Evolutionary conservation across 2,329 filamentous ascomycete genomes (phyloP).

Genomic region (Aspergillus persii): DNA sequence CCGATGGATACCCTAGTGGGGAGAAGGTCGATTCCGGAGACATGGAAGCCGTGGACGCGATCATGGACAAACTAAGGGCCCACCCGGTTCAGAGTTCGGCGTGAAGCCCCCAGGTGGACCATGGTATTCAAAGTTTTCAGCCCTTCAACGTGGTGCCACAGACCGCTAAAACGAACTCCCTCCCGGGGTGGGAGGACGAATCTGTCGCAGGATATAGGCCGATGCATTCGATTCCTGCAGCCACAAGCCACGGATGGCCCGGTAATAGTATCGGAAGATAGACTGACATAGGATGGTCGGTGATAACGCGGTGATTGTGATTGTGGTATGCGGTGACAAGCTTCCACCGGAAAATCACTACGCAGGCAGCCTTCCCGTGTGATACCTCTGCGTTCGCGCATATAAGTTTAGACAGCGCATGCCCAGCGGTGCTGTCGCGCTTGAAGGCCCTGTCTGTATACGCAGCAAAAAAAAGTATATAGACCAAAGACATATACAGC

Average conservation of each 20-base stretch:
- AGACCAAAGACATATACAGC: not conserved
- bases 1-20: constrained; percentile 57
- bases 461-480: not conserved
- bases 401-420: not conserved
- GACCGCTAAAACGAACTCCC: not conserved
- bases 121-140: not conserved
- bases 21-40: constrained; percentile 73
- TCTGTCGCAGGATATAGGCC: not conserved
- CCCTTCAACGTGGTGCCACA: not conserved
- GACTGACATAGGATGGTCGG: not conserved
- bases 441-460: no score
- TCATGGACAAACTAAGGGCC: constrained; percentile 67
- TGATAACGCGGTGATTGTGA: not conserved
- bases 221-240: not conserved
- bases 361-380: not conserved
- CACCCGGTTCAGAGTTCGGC: constrained; percentile 28
- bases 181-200: not conserved
- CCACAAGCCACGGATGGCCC: not conserved
- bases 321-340: not conserved
- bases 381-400: not conserved
- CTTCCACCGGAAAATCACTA: not conserved
- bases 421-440: no score
- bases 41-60: constrained; percentile 79
- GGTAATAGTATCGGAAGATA: not conserved
- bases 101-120: constrained; percentile 11